phyloP scores from a whole-genome alignment of 2,329 filamentous ascomycete genomes.

The Fusarium incarnatum region DNA sequence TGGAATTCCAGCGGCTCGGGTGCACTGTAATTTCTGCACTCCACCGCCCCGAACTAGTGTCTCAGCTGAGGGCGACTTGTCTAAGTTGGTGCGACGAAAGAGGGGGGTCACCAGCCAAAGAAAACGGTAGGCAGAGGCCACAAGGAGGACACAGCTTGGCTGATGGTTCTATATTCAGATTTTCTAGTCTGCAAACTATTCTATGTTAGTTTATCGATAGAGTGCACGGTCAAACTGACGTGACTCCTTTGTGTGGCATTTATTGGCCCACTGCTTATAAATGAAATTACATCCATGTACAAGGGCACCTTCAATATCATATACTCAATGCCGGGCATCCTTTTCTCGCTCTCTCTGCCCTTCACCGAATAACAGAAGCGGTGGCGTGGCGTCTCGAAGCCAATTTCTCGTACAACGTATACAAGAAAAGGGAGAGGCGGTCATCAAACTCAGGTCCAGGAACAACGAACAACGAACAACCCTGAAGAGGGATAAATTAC shows the following conservation, averaged over 20 bases:
- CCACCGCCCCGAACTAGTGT: neutral
- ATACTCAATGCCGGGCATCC: constrained; percentile 22
- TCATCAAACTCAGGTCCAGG: neutral
- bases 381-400: neutral
- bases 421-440: neutral
- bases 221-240: constrained; percentile 17
- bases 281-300: constrained; percentile 22
- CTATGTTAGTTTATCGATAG: neutral
- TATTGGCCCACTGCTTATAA: constrained; percentile 11
- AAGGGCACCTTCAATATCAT: constrained; percentile 20
- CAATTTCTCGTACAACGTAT: neutral
- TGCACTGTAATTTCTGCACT: neutral
- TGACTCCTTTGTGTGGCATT: constrained; percentile 28
- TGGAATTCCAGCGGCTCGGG: constrained; percentile 35
- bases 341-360: neutral
- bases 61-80: constrained; percentile 2
- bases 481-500: neutral
- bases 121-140: neutral
- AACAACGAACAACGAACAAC: neutral
- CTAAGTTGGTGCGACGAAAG: constrained; percentile 23
- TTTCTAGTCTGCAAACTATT: neutral
- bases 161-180: constrained; percentile 6
- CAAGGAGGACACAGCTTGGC: constrained; percentile 19
- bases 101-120: neutral
- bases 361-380: neutral